phyloP scores from a whole-genome alignment of 768 basidiomycete genomes.

The Chiua virens region DNA sequence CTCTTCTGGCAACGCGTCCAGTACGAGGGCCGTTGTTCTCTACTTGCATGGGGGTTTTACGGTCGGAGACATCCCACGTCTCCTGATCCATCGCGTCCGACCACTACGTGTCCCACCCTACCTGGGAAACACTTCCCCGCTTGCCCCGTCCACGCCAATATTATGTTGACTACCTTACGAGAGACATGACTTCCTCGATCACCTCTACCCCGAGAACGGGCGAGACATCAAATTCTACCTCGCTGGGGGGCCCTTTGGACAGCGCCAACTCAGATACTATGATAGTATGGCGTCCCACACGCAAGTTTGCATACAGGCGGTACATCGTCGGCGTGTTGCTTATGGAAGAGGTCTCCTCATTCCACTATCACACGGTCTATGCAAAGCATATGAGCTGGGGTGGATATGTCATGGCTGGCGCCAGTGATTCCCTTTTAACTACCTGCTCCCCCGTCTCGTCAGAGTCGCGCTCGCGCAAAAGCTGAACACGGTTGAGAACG shows the following conservation, averaged over 20 bases:
- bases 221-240: slow-evolving; percentile 46
- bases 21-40: slow-evolving; percentile 47
- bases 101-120: slow-evolving; percentile 53
- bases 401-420: slow-evolving; percentile 47
- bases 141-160: slow-evolving; percentile 27
- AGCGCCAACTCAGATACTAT: slow-evolving; percentile 55
- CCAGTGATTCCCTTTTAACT: slow-evolving; percentile 41
- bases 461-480: slow-evolving; percentile 33
- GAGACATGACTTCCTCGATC: slow-evolving; percentile 48
- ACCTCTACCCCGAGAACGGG: slow-evolving; percentile 45
- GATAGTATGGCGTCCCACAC: slow-evolving; percentile 49
- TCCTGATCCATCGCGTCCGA: slow-evolving; percentile 38
- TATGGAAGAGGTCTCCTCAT: slow-evolving; percentile 46
- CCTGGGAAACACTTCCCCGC: slow-evolving; percentile 53
- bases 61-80: slow-evolving; percentile 40
- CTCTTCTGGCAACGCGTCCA: slow-evolving; percentile 53
- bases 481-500: slow-evolving; percentile 37
- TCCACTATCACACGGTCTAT: slow-evolving; percentile 47
- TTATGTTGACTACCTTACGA: slow-evolving; percentile 43
- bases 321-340: slow-evolving; percentile 49
- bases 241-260: slow-evolving; percentile 53
- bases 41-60: slow-evolving; percentile 56
- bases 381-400: slow-evolving; percentile 45
- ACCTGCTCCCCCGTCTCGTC: slow-evolving; percentile 32
- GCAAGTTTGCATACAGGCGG: slow-evolving; percentile 50